Conservation (phyloP, 352 stramenopile genomes). For the Salisapilia sapeloensis region DNA sequence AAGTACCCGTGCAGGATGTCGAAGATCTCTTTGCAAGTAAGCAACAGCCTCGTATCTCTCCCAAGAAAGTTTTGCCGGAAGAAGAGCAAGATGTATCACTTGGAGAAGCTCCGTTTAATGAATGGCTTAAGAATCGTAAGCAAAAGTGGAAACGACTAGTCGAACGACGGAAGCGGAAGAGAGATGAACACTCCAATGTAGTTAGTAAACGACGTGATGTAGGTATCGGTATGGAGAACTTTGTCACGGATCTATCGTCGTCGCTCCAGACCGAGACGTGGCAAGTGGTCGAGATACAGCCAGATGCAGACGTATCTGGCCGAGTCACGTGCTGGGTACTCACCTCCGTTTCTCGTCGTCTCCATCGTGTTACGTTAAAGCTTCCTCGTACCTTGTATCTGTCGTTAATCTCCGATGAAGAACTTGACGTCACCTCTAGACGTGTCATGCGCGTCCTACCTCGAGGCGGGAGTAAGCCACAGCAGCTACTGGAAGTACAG, state of each 20-base stretch:
- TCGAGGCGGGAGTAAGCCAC: conserved; percentile 13
- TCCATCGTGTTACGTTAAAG: conserved; percentile 37
- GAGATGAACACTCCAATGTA: conserved; percentile 25
- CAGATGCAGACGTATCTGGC: conserved; percentile 42
- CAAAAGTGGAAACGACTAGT: conserved; percentile 49
- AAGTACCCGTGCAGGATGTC: conserved; percentile 7
- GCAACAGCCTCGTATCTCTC: conserved; percentile 5
- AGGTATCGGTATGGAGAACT: conserved; percentile 67
- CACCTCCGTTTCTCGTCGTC: conserved; percentile 44
- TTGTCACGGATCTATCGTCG: conserved; percentile 41
- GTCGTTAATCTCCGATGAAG: too few species aligned
- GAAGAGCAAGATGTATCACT: conserved; percentile 8
- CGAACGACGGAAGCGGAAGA: conserved; percentile 31
- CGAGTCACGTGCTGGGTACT: conserved; percentile 94
- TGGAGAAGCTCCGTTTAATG: conserved; percentile 28
- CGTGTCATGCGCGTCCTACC: conserved; percentile 7
- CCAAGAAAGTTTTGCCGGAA: conserved; percentile 2
- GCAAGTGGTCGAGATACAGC: conserved; percentile 71
- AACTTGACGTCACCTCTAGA: too few species aligned
- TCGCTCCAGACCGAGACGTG: conserved; percentile 44
- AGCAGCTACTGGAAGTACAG: conserved; percentile 42
- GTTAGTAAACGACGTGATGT: conserved; percentile 7
- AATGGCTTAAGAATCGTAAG: conserved; percentile 58
- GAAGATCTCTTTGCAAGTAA: conserved; percentile 25
- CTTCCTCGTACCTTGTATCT: conserved; percentile 17